A percentile compares a stretch with the other conserved stretches of the same genome.
Evolutionary conservation across 2,329 filamentous ascomycete species (phyloP).

Genomic region (Stemphylium beticola): DNA sequence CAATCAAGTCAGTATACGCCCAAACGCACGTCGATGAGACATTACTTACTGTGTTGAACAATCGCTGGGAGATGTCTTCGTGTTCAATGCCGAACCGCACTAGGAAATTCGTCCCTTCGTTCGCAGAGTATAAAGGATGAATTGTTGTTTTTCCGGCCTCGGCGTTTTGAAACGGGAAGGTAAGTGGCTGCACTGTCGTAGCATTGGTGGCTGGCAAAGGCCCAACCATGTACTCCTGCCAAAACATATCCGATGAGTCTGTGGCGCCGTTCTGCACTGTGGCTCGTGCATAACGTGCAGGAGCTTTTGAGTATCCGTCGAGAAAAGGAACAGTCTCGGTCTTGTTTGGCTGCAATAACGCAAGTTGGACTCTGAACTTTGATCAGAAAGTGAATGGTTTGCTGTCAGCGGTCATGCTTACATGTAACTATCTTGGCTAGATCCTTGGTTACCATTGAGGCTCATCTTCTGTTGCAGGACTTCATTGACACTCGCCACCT

Average conservation of each 20-base stretch:
- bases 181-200: conserved; percentile 38
- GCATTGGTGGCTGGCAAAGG: conserved; percentile 55
- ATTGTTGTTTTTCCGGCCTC: conserved; percentile 21
- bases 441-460: conserved; percentile 16
- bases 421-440: conserved; percentile 21
- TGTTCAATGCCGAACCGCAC: conserved; percentile 17
- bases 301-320: conserved; percentile 13
- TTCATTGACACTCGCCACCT: conserved; percentile 14
- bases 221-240: conserved; percentile 57
- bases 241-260: conserved; percentile 37
- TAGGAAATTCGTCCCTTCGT: conserved; percentile 15
- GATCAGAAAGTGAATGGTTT: neutral
- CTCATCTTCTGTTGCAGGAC: conserved; percentile 13
- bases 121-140: conserved; percentile 11
- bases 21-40: neutral
- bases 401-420: neutral
- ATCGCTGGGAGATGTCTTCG: conserved; percentile 26
- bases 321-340: conserved; percentile 26
- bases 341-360: conserved; percentile 29
- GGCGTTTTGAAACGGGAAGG: conserved; percentile 29
- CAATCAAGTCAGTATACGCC: neutral
- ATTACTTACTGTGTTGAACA: conserved; percentile 33
- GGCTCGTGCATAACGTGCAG: conserved; percentile 28
- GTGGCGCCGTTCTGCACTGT: conserved; percentile 23
- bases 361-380: conserved; percentile 11